Base-by-base conservation (phyloP, 352 stramenopile genomes). In the Pythium guiyangense region DNA sequence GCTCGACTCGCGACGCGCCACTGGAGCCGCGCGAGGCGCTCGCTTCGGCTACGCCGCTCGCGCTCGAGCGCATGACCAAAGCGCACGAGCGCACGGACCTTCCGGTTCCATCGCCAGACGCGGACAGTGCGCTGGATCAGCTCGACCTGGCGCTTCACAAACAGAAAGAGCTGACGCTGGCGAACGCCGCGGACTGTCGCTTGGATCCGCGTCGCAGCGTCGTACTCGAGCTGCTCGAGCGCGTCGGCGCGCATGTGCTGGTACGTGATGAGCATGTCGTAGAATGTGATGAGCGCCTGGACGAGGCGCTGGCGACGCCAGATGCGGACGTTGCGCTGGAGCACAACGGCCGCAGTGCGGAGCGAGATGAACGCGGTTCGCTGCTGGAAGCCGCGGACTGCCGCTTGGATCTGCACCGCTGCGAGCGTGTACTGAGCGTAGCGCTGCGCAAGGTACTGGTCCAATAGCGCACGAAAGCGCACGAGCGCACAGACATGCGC, bases 261-360 rank as follows among this genome's bases (percentile, higher is more conserved):
- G 46, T 79, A 84, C 20, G 20, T 68, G 39, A 70, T 66, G 17
- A 77, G 25, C 61, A 76, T 60, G 4, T 65, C 66, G 56, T 82
- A 65, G 34, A 78, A 79, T 8, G 61, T 54, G 35, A 54, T 62
- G 35, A 84, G 47, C 31, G 55, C 70, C 27, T 59, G 34, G 20
- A 84, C 22, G 5, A 74, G 72, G 6, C 61, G 58, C 25, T 59
- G 67, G 9, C 62, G 59, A 57, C 70, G 74, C 67, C 73, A 81
- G 14, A 66, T 52, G 14, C 70, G 67, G 37, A 73, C 47, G 59
- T 73, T 84, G 37, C 67, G 67, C 65, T 84, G 72, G 14, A 84
- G 25, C 18, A 62, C 12, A 6, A 63, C 15, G 12, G 45, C 71
- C 60, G n/a, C 14, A 34, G 20, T 65, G 69, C 34, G 66, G 31